These are phyloP conservation scores for Lactifluus echinatus DNA, from an alignment of 768 basidiomycete genomes.

Conservation along the genomic window DNA sequence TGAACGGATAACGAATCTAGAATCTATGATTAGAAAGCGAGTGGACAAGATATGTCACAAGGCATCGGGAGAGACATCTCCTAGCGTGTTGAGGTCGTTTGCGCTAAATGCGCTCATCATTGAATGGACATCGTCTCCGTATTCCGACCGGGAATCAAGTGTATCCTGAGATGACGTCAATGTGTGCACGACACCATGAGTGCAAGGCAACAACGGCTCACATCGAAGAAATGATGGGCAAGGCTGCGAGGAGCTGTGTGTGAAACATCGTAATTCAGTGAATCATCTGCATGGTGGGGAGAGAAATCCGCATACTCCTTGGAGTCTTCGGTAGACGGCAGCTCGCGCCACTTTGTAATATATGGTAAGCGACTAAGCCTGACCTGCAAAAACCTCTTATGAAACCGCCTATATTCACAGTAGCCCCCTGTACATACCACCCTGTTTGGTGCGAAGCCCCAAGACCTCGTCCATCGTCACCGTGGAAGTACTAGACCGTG, in stretches of 20 bases:
- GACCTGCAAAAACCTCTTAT: constrained; percentile 43
- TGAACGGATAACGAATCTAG: too few relatives aligned
- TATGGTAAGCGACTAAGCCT: constrained; percentile 83
- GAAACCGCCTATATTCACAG: not conserved
- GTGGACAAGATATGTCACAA: constrained; percentile 33
- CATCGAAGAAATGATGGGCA: constrained; percentile 92
- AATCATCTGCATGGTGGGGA: not conserved
- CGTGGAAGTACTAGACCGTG: constrained; percentile 77
- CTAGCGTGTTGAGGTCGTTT: constrained; percentile 47
- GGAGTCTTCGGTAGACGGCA: constrained; percentile 93
- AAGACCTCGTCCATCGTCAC: constrained; percentile 82
- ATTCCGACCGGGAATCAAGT: constrained; percentile 63
- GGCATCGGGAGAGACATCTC: constrained; percentile 67
- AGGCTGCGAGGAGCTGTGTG: constrained; percentile 72
- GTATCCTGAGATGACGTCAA: constrained; percentile 44
- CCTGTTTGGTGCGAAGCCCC: constrained; percentile 99
- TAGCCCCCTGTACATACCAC: constrained; percentile 48
- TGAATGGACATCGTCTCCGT: constrained; percentile 62
- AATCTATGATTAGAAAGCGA: not conserved
- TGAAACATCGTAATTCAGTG: constrained; percentile 9
- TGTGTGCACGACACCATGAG: constrained; percentile 3
- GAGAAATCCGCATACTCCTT: constrained; percentile 51
- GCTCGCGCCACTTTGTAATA: constrained; percentile 80
- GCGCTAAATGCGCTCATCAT: constrained; percentile 51
- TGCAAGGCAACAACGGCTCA: constrained; percentile 32